Conservation (phyloP, 192 early-diverging fungal species). For the Mortierella alpina region DNA sequence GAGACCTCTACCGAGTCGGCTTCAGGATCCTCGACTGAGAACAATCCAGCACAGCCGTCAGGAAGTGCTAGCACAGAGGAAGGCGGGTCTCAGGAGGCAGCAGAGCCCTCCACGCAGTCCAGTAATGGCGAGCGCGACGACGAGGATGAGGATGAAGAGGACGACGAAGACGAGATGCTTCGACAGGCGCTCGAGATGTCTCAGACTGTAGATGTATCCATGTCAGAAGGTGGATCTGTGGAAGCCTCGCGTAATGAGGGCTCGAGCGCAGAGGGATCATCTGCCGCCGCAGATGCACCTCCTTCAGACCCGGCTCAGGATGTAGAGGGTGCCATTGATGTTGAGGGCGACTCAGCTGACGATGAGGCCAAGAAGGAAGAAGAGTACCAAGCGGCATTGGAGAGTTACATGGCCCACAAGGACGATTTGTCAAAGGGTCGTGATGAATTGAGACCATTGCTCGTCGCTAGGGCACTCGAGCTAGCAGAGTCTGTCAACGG, state of each 20-base stretch:
- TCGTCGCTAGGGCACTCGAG: conserved; percentile 45
- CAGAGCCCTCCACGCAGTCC: neutral
- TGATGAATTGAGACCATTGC: conserved; percentile 54
- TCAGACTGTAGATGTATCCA: conserved; percentile 27
- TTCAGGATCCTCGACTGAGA: conserved; percentile 8
- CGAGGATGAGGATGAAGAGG: conserved; percentile 41
- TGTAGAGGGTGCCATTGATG: neutral
- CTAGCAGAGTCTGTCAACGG: conserved; percentile 67
- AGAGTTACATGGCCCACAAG: conserved; percentile 39
- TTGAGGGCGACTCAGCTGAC: conserved; percentile 2
- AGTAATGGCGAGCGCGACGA: conserved; percentile 26
- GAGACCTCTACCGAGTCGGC: neutral
- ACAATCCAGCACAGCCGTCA: neutral
- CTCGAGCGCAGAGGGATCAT: conserved; percentile 35
- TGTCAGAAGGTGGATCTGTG: conserved; percentile 12
- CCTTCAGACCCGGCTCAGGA: neutral
- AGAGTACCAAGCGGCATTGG: conserved; percentile 56
- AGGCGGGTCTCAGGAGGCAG: neutral
- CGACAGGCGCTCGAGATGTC: conserved; percentile 49
- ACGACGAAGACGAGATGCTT: conserved; percentile 51
- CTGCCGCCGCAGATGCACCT: neutral
- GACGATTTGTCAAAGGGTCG: conserved; percentile 55
- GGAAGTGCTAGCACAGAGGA: conserved; percentile 34
- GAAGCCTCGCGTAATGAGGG: conserved; percentile 55
- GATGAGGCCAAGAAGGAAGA: conserved; percentile 58